Evolutionary conservation across 805 yeast species (phyloP).

Genomic region (Jamesozyma gamospora): DNA sequence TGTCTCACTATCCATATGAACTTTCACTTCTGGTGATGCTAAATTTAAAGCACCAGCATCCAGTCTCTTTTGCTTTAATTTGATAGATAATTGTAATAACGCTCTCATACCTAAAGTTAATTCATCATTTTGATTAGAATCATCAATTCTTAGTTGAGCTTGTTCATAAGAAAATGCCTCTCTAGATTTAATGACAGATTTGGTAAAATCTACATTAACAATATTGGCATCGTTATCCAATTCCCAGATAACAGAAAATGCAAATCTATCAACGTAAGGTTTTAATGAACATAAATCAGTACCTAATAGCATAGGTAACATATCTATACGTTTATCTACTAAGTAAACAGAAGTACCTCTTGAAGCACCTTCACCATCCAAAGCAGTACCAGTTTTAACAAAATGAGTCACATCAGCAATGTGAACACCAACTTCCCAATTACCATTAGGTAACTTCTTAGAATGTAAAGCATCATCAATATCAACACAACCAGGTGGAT

Average conservation of each 20-base stretch:
- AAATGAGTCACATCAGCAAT: constrained; percentile 98
- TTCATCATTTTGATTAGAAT: constrained; percentile 62
- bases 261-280: constrained; percentile 91
- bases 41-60: constrained; percentile 94
- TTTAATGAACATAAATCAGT: constrained; percentile 91
- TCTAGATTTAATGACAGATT: constrained; percentile 81
- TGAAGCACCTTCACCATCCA: constrained; percentile 92
- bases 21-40: constrained; percentile 97
- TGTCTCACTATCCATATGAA: constrained; percentile 93
- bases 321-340: constrained; percentile 96
- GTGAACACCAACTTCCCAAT: constrained; percentile 95
- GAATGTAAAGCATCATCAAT: constrained; percentile 98
- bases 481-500: constrained; percentile 97
- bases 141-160: constrained; percentile 90
- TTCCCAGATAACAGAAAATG: constrained; percentile 95
- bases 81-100: constrained; percentile 67
- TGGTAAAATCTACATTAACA: constrained; percentile 65
- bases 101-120: constrained; percentile 84
- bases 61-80: constrained; percentile 72
- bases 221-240: constrained; percentile 79
- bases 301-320: constrained; percentile 92
- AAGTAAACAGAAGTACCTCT: constrained; percentile 96
- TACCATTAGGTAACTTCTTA: constrained; percentile 72
- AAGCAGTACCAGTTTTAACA: constrained; percentile 83
- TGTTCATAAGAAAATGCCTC: constrained; percentile 91